A percentile compares a stretch with the other conserved stretches of the same genome.
phyloP scores from a whole-genome alignment of 257 asterid species.

The Paraleonurus japonicus region DNA sequence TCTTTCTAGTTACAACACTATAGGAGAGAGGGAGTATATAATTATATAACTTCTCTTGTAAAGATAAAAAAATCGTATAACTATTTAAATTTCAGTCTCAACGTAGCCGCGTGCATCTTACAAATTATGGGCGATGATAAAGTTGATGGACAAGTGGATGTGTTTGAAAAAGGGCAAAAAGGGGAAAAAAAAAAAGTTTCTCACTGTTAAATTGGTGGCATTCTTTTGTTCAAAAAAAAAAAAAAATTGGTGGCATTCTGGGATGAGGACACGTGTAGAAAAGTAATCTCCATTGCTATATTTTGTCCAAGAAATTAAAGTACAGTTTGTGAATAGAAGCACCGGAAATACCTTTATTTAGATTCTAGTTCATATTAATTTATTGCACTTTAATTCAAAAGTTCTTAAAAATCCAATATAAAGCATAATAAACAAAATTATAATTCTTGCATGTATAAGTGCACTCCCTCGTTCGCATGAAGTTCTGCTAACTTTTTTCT shows the following conservation, averaged over 20 bases:
- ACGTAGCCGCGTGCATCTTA: constrained; percentile 12
- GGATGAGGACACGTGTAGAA: constrained; percentile 1
- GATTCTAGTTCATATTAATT: background rate
- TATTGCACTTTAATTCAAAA: background rate
- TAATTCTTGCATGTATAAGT: too few species aligned
- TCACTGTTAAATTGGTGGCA: background rate
- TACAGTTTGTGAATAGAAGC: background rate
- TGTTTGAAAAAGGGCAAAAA: constrained; percentile 1
- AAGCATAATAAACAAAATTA: too few species aligned
- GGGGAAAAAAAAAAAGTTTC: background rate
- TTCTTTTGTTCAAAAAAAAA: too few species aligned
- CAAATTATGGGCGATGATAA: background rate
- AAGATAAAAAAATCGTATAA: too few species aligned
- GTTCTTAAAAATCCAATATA: too few species aligned
- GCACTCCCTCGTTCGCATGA: too few species aligned
- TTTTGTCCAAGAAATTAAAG: constrained; percentile 5
- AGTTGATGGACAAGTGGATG: background rate
- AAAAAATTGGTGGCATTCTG: constrained; percentile 17
- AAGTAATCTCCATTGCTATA: constrained; percentile 8
- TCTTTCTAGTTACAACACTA: too few species aligned
- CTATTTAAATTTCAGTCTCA: background rate
- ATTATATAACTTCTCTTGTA: too few species aligned
- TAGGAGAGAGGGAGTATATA: too few species aligned
- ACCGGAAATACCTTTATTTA: background rate
- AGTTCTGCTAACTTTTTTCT: too few species aligned